phyloP scores from a whole-genome alignment of 2,329 filamentous ascomycete species.

The Simplicillium aogashimaense region DNA sequence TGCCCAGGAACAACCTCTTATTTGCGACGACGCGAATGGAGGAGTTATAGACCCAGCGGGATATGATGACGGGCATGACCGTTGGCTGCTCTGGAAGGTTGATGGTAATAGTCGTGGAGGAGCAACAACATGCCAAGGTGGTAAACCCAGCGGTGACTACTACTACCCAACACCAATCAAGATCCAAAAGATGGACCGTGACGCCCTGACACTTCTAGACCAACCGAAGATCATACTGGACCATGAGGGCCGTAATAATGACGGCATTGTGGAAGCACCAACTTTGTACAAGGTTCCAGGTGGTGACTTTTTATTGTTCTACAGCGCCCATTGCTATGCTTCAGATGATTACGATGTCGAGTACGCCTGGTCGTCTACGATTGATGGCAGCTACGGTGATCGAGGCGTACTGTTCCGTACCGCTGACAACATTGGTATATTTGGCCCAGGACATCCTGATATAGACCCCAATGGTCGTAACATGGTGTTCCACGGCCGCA shows the following conservation, averaged over 20 bases:
- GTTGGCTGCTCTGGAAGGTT: constrained; percentile 3
- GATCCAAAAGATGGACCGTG: constrained; percentile 4
- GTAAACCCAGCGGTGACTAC: constrained; percentile 1
- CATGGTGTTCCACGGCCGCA: constrained; percentile 7
- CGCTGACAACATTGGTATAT: constrained; percentile 2
- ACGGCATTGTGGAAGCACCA: constrained; percentile 4
- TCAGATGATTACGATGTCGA: constrained; percentile 5
- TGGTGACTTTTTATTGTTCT: constrained; percentile 6
- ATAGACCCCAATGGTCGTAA: constrained; percentile 6
- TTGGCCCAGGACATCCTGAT: constrained; percentile 4
- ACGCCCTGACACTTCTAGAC: constrained; percentile 3
- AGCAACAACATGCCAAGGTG: constrained; percentile 5
- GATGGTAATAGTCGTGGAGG: constrained; percentile 6
- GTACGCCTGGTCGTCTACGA: constrained; percentile 4
- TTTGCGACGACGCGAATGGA: constrained; percentile 2
- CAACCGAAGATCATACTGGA: constrained; percentile 3
- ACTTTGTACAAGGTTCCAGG: constrained; percentile 4
- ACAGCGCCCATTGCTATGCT: constrained; percentile 6
- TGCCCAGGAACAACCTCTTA: constrained; percentile 2
- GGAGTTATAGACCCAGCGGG: constrained; percentile 3
- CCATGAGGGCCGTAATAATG: constrained; percentile 4
- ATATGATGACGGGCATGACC: constrained; percentile 3
- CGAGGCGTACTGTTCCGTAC: constrained; percentile 2
- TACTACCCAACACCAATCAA: constrained; percentile 5
- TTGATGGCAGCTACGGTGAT: constrained; percentile 4